Percentiles rank a stretch among this genome's conserved stretches.
phyloP scores from a whole-genome alignment of 2,329 filamentous ascomycete species.

The Dissoconium aciculare region DNA sequence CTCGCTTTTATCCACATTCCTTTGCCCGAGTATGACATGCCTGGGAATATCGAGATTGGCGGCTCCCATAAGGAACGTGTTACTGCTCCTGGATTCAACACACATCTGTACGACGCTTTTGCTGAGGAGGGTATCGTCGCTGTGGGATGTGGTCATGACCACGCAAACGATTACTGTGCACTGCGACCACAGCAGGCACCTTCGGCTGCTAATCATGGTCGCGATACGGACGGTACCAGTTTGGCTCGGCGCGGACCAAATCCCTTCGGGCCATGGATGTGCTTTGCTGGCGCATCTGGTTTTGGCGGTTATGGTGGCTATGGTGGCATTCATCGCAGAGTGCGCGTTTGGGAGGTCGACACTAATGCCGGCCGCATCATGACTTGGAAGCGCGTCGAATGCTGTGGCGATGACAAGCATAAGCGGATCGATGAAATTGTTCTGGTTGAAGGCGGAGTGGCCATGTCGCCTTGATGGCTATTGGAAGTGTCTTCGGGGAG shows the following conservation, averaged over 20 bases:
- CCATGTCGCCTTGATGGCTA: constrained; percentile 26
- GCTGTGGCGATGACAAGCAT: constrained; percentile 33
- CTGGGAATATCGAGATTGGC: constrained; percentile 38
- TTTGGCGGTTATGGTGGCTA: constrained; percentile 95
- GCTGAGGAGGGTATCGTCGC: constrained; percentile 73
- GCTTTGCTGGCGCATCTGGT: constrained; percentile 80
- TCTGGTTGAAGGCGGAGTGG: constrained; percentile 44
- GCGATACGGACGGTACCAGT: constrained; percentile 5
- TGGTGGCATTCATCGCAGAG: constrained; percentile 63
- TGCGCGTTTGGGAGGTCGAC: constrained; percentile 85
- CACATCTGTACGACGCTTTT: constrained; percentile 80
- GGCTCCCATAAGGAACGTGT: constrained; percentile 70
- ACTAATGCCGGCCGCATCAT: constrained; percentile 76
- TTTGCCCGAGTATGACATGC: constrained; percentile 66
- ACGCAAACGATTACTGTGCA: constrained; percentile 93
- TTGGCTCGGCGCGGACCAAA: constrained; percentile 1
- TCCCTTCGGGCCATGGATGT: constrained; percentile 64
- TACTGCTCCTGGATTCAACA: constrained; percentile 79
- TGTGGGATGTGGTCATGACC: constrained; percentile 87
- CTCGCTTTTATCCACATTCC: constrained; percentile 97
- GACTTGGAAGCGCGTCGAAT: constrained; percentile 84
- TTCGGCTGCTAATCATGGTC: constrained; percentile 11
- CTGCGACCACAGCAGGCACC: constrained; percentile 31
- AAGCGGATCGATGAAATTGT: constrained; percentile 44
- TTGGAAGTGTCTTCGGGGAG: no score